phyloP scores from a whole-genome alignment of 257 asterid genomes.

The Solanum medicagineum region DNA sequence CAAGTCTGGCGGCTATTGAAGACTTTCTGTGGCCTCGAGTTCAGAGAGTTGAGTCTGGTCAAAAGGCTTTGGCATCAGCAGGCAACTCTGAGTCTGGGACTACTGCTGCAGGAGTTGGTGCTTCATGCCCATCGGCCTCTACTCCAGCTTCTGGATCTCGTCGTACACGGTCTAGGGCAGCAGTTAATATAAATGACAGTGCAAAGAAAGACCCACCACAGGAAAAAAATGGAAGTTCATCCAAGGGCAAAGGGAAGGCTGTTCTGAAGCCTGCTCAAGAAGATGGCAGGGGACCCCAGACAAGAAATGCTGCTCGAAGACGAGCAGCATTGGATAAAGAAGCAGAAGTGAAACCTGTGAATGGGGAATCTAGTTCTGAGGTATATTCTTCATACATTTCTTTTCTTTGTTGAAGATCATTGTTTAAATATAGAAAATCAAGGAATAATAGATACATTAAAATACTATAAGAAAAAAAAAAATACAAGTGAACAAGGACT shows the following conservation, averaged over 20 bases:
- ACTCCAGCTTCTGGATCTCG: slow-evolving; percentile 57
- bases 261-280: slow-evolving; percentile 65
- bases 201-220: slow-evolving; percentile 44
- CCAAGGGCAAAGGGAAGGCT: slow-evolving; percentile 89
- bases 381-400: slow-evolving; percentile 21
- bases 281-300: slow-evolving; percentile 79
- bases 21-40: slow-evolving; percentile 92
- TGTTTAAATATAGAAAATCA: neutral
- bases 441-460: neutral
- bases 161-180: slow-evolving; percentile 65
- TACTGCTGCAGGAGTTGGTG: slow-evolving; percentile 35
- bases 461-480: neutral
- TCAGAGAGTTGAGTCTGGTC: slow-evolving; percentile 67
- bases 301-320: slow-evolving; percentile 77
- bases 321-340: slow-evolving; percentile 80
- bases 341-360: slow-evolving; percentile 54
- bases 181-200: slow-evolving; percentile 45
- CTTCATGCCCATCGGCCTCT: slow-evolving; percentile 44
- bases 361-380: slow-evolving; percentile 85
- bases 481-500: neutral
- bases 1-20: slow-evolving; percentile 91
- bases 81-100: slow-evolving; percentile 56
- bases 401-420: neutral
- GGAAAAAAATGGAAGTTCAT: slow-evolving; percentile 48
- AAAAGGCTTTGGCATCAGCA: slow-evolving; percentile 45